Conservation (phyloP, 805 yeast species). For the Yarrowia osloensis region DNA sequence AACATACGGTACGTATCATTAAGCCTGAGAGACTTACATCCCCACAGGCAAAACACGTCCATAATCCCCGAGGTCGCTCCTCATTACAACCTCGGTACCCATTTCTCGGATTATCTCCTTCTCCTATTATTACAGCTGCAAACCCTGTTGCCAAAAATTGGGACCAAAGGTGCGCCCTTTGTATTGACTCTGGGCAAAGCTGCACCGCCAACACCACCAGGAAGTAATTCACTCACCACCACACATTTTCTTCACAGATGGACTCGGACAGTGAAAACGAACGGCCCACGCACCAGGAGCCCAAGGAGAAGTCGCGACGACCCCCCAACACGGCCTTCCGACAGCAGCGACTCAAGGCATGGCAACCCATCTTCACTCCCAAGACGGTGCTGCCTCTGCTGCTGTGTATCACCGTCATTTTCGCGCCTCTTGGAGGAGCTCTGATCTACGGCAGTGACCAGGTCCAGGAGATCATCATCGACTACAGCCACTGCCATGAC, state of each 20-base stretch:
- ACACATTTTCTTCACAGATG: neutral
- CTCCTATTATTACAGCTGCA: neutral
- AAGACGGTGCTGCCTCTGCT: conserved; percentile 85
- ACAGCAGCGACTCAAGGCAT: conserved; percentile 63
- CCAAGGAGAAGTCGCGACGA: conserved; percentile 45
- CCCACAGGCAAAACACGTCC: no score
- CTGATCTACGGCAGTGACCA: conserved; percentile 73
- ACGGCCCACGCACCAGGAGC: conserved; percentile 38
- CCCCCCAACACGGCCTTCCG: conserved; percentile 52
- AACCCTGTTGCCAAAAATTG: conserved; percentile 22
- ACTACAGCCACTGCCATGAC: conserved; percentile 70
- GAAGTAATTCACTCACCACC: conserved; percentile 21
- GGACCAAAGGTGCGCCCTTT: conserved; percentile 11
- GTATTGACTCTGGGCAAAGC: neutral
- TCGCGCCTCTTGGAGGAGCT: conserved; percentile 90
- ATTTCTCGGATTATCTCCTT: conserved; percentile 6
- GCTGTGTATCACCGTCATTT: conserved; percentile 69
- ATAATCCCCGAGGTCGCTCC: no score
- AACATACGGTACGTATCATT: no score
- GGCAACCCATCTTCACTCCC: conserved; percentile 91
- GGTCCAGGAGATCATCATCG: conserved; percentile 72
- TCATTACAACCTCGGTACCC: no score
- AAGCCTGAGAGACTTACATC: no score
- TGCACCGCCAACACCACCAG: neutral
- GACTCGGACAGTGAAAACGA: conserved; percentile 42